Conservation (phyloP, 768 basidiomycete species). For the Mycena galopus region DNA sequence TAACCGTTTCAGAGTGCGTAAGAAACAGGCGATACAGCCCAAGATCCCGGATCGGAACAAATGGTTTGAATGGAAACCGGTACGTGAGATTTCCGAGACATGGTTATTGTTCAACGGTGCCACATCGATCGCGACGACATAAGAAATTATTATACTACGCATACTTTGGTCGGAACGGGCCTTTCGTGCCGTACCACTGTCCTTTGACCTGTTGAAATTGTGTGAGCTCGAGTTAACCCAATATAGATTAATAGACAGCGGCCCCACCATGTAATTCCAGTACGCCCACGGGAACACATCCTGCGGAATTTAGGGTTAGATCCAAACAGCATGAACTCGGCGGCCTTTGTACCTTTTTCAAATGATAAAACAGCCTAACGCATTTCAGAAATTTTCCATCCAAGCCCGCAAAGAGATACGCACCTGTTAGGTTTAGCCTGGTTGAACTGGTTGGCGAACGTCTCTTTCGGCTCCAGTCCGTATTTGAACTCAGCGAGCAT, state of each 20-base stretch:
- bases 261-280: conserved; percentile 77
- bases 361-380: conserved; percentile 81
- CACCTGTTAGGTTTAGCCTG: conserved; percentile 84
- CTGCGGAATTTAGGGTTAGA: conserved; percentile 41
- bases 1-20: no score
- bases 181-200: conserved; percentile 63
- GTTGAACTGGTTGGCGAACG: conserved; percentile 78
- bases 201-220: conserved; percentile 48
- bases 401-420: conserved; percentile 34
- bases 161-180: conserved; percentile 56
- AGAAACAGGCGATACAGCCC: no score
- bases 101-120: background rate
- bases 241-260: no score
- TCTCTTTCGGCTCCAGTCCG: conserved; percentile 88
- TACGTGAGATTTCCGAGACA: no score
- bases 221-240: background rate
- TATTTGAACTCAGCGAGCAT: conserved; percentile 97
- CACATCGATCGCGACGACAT: background rate
- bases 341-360: conserved; percentile 75
- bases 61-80: no score
- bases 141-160: conserved; percentile 18
- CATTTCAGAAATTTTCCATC: conserved; percentile 18
- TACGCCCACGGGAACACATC: conserved; percentile 82
- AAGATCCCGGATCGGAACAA: no score
- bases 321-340: background rate